These are phyloP conservation scores for Hypholoma fasciculare DNA, from an alignment of 768 basidiomycete species.

Conservation along the genomic window DNA sequence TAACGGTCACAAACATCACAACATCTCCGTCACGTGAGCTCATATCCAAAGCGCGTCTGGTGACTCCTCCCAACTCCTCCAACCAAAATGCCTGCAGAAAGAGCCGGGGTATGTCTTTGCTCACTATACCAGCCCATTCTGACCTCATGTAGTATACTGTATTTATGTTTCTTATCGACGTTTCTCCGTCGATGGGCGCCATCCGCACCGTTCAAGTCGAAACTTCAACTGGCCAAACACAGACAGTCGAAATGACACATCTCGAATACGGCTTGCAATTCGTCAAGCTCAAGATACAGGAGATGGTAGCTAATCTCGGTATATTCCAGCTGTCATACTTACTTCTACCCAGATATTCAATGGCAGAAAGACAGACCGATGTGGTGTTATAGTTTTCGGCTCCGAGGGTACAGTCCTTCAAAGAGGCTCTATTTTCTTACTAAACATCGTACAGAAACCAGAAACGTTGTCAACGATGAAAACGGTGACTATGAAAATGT, in stretches of 20 bases:
- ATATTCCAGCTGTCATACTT: background rate
- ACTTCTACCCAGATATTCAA: slow-evolving; percentile 69
- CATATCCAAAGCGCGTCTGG: slow-evolving; percentile 34
- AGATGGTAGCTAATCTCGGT: slow-evolving; percentile 59
- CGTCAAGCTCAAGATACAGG: slow-evolving; percentile 87
- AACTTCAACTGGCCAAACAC: slow-evolving; percentile 50
- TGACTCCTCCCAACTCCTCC: slow-evolving; percentile 11
- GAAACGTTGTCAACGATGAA: slow-evolving; percentile 60
- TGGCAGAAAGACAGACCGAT: slow-evolving; percentile 91
- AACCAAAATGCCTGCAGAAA: slow-evolving; percentile 69
- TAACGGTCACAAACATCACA: slow-evolving; percentile 19
- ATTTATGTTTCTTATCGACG: slow-evolving; percentile 88
- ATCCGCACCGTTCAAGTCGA: slow-evolving; percentile 56
- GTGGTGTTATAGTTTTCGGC: slow-evolving; percentile 89
- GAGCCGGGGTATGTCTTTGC: slow-evolving; percentile 65
- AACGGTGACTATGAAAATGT: slow-evolving; percentile 77
- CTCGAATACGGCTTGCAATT: slow-evolving; percentile 84
- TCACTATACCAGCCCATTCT: background rate
- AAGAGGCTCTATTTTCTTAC: background rate
- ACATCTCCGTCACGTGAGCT: slow-evolving; percentile 29
- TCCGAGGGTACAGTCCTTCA: slow-evolving; percentile 55
- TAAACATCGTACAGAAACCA: slow-evolving; percentile 46
- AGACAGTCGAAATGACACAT: slow-evolving; percentile 65
- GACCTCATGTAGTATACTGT: slow-evolving; percentile 67
- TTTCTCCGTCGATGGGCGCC: slow-evolving; percentile 83